Evolutionary conservation across 106 monocot genomes (phyloP), one percentile per base, ranked within the genome.

Genomic region (Ottelia alismoides): DNA sequence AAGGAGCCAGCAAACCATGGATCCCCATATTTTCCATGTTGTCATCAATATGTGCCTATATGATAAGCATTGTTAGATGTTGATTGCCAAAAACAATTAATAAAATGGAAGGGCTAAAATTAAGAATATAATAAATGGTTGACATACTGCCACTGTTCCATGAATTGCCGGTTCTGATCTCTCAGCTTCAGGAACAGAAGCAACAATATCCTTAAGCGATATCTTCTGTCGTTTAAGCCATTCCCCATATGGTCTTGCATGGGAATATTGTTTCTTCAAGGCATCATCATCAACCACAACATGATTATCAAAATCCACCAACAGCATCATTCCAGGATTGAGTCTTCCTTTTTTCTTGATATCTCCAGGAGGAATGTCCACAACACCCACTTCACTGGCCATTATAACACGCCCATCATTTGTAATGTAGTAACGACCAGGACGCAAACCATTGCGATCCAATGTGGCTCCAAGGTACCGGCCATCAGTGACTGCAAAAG

Each of bases 381-480:
- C 96, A 40, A 96, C 96, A 67, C 96, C 96, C 63, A 96, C 96
- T 79, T 96, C 96, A 73, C 96, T 96, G 1, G 88, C 96, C 96
- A 96, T 96, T 47, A 96, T 81, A 27, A 96, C 96, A 35, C 85
- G 78, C 11, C 84, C 81, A 51, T 76, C 79, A 40, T 85, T 76
- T 49, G 96, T 96, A 9, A 96, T 72, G 57, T 96, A 96, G 64
- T 76, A 96, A 5, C 96, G 84, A 22, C 96, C 96, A 53, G 96
- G 96, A n/a, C 96, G 76, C 64, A 96, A 49, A 1, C 96, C 96
- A 70, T 96, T 96, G 25, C 96, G 84, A 69, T 96, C 96, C 66
- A 96, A 58, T 65, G 96, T 96, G 35, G 96, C 96, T 60, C 96
- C 96, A 57, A 96, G 81, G 64, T 96, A 96, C 49, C 82, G 84